Evolutionary conservation across 2,329 filamentous ascomycete species (phyloP), one percentile per base, ranked within the genome.

Genomic region (Alternaria incomplexa): DNA sequence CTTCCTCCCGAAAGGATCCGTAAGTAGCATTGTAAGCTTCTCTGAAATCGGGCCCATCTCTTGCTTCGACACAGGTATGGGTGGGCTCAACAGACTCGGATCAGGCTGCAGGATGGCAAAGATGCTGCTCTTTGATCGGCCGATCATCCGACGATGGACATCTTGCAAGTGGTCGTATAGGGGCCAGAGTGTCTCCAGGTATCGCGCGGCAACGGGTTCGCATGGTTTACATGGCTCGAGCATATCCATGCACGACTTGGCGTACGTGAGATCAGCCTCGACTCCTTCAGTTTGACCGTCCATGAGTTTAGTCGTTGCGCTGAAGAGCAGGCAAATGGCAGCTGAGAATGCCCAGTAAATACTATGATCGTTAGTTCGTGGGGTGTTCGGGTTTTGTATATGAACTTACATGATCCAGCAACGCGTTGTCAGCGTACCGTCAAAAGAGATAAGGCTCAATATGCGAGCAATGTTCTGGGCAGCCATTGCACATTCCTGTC

Each of bases 261-360:
- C 74, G 40, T 74, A 79, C 1, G 54, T 52, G 12, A 81, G 73
- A 55, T 81, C 77, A 54, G 64, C 63, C 4, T 79, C 76, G 2
- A 77, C 73, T 8, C 69, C 69, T 1, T 76, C 70, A n/a, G 61
- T 22, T 12, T 71, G 64, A 11, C 74, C 73, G 23, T 79, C 77
- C 30, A 80, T 63, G 20, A 81, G 72, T 55, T 77, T 79, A 7
- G 69, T 77, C 2, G 75, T 75, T 13, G 72, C 73, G 56, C 70
- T 75, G 68, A 76, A 77, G 17, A 81, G 73, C 11, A 80, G 72
- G 10, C 79, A 73, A 13, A 78, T 72, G 46, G 69, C 69, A 8
- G 78, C 73, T 4, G 75, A 76, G 45, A 80, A 81, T 1, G 77
- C 64, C 77, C 77, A 80, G 54, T 80, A 80, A 28, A 80, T 80